Percentiles rank a stretch among this genome's conserved stretches.
phyloP scores from a whole-genome alignment of 1,284 basidiomycete genomes.

The Marasmius sp. region DNA sequence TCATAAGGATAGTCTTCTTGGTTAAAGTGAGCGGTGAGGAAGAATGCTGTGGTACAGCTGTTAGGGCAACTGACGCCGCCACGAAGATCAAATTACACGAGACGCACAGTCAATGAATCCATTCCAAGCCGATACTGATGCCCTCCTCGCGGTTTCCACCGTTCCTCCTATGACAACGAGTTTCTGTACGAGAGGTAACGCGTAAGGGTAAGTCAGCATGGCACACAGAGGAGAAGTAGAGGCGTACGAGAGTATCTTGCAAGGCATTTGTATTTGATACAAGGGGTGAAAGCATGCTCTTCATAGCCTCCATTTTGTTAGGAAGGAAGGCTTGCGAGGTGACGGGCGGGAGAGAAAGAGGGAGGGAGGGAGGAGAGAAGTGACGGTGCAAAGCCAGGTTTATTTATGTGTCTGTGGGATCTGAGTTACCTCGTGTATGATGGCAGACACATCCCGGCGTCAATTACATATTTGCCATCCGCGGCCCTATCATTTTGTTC shows the following conservation, averaged over 20 bases:
- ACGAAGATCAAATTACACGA: background rate
- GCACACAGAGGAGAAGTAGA: background rate
- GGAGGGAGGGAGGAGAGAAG: slow-evolving; percentile 19
- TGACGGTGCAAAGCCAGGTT: background rate
- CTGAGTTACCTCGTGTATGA: too few species aligned
- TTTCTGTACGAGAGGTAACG: slow-evolving; percentile 46
- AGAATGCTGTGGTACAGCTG: slow-evolving; percentile 58
- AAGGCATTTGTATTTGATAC: slow-evolving; percentile 56
- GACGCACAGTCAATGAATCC: slow-evolving; percentile 79
- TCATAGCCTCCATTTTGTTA: slow-evolving; percentile 55
- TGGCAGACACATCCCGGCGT: too few species aligned
- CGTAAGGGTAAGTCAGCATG: background rate
- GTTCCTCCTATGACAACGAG: slow-evolving; percentile 79
- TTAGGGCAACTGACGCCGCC: slow-evolving; percentile 5
- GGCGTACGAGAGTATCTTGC: slow-evolving; percentile 61
- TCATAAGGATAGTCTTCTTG: slow-evolving; percentile 85
- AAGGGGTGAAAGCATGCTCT: slow-evolving; percentile 60
- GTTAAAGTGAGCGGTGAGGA: slow-evolving; percentile 82
- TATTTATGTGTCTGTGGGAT: background rate
- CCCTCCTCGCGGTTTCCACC: slow-evolving; percentile 71
- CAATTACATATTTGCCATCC: too few species aligned
- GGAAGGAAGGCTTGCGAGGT: slow-evolving; percentile 19
- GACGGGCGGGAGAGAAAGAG: slow-evolving; percentile 26
- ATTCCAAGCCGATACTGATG: slow-evolving; percentile 80
- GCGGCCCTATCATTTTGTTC: too few species aligned